phyloP scores from a whole-genome alignment of 2,329 filamentous ascomycete species.

The Botrytis byssoidea region DNA sequence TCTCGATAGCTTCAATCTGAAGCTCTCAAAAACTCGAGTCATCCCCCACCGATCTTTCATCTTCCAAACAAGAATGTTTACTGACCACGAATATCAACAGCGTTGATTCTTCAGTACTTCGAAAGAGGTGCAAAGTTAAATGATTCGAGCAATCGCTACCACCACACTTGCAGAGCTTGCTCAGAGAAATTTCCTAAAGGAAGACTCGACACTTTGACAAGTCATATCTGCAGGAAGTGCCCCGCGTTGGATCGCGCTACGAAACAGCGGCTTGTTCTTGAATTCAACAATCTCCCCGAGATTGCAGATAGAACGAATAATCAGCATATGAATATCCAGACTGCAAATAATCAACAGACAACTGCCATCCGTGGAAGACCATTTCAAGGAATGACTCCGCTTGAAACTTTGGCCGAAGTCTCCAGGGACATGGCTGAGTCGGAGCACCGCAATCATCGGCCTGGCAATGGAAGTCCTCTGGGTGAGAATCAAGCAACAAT shows the following conservation, averaged over 20 bases:
- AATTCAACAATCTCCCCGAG: slow-evolving; percentile 67
- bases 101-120: slow-evolving; percentile 82
- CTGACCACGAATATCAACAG: slow-evolving; percentile 27
- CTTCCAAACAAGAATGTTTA: slow-evolving; percentile 11
- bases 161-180: slow-evolving; percentile 85
- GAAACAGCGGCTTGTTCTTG: slow-evolving; percentile 70
- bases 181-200: slow-evolving; percentile 90
- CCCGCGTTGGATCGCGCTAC: slow-evolving; percentile 73
- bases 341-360: slow-evolving; percentile 27
- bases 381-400: slow-evolving; percentile 62
- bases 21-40: slow-evolving; percentile 1
- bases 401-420: slow-evolving; percentile 85
- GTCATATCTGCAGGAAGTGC: slow-evolving; percentile 83
- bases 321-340: slow-evolving; percentile 29
- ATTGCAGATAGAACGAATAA: slow-evolving; percentile 43
- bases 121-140: slow-evolving; percentile 80
- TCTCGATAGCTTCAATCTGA: slow-evolving; percentile 8
- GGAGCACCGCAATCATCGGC: slow-evolving; percentile 57
- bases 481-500: slow-evolving; percentile 28
- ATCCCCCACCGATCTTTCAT: neutral
- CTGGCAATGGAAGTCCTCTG: slow-evolving; percentile 46
- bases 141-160: slow-evolving; percentile 88
- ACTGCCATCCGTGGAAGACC: slow-evolving; percentile 24
- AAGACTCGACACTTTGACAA: slow-evolving; percentile 76
- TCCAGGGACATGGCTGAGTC: slow-evolving; percentile 73